Evolutionary conservation across 768 basidiomycete genomes (phyloP).

Genomic region (Serendipita sp.): DNA sequence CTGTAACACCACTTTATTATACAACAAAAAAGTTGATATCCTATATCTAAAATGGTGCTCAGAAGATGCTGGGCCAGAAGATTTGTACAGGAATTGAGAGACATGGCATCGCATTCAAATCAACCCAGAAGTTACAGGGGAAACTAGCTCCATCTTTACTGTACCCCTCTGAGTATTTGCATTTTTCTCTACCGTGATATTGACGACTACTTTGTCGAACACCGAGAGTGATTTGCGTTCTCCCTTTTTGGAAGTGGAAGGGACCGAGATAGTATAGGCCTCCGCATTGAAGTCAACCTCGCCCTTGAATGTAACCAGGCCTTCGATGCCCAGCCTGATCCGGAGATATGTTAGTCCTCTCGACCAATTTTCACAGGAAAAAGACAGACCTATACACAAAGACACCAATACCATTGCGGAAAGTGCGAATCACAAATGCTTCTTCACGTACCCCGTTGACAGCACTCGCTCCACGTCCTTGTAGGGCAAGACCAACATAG

Average conservation of each 20-base stretch:
- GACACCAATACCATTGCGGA: conserved; percentile 91
- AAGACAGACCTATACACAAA: conserved; percentile 76
- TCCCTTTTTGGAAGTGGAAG: conserved; percentile 21
- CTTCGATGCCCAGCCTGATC: conserved; percentile 77
- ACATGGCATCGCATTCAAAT: no score
- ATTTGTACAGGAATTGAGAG: no score
- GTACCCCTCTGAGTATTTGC: conserved; percentile 81
- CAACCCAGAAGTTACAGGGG: conserved; percentile 40
- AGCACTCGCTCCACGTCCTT: conserved; percentile 35
- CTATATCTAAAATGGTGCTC: no score
- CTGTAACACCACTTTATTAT: no score
- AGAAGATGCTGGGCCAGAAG: no score
- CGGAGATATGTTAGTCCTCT: neutral
- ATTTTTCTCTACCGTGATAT: conserved; percentile 87
- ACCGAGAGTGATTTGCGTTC: conserved; percentile 54
- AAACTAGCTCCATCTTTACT: conserved; percentile 66
- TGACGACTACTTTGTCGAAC: conserved; percentile 87
- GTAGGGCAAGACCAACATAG: conserved; percentile 85
- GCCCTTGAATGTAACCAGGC: conserved; percentile 84
- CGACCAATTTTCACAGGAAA: neutral
- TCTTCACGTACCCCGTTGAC: conserved; percentile 46
- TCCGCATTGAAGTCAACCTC: conserved; percentile 84
- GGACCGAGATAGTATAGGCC: conserved; percentile 67
- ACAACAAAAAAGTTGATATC: no score
- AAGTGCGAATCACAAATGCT: conserved; percentile 84